These are phyloP conservation scores for Auricularia cornea DNA, from an alignment of 768 basidiomycete species.

Conservation along the genomic window DNA sequence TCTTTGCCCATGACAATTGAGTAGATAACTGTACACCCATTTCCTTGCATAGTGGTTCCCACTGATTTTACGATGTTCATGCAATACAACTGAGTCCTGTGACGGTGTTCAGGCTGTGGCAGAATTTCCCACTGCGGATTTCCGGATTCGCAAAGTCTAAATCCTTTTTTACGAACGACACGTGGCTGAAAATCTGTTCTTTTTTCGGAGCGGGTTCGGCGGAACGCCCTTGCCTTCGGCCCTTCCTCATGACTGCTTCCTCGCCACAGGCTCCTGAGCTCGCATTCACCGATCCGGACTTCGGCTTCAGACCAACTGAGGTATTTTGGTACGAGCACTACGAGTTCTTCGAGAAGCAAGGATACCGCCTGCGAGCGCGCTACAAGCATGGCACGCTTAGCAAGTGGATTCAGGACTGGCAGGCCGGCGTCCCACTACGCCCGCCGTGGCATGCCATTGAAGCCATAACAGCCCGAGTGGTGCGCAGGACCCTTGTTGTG, in stretches of 20 bases:
- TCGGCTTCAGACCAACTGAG: not conserved
- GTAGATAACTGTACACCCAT: too few species aligned
- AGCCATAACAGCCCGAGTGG: not conserved
- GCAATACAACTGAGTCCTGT: too few species aligned
- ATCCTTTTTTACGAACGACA: too few species aligned
- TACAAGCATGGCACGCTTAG: not conserved
- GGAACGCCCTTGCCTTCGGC: too few species aligned
- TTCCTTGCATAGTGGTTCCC: too few species aligned
- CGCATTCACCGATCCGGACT: not conserved
- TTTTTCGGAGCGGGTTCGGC: not conserved
- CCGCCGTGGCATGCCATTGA: not conserved
- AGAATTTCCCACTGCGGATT: too few species aligned
- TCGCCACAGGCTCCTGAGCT: not conserved
- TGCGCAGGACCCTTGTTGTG: not conserved
- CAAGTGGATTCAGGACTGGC: not conserved
- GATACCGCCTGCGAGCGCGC: not conserved
- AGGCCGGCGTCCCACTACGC: not conserved
- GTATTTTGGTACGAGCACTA: not conserved
- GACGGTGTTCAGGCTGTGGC: too few species aligned
- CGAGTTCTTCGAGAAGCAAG: not conserved
- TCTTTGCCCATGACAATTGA: conserved; percentile 61
- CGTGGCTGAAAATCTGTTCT: not conserved
- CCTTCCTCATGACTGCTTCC: not conserved
- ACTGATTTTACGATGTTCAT: too few species aligned
- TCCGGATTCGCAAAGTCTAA: too few species aligned